Base-by-base conservation (phyloP, 2,329 filamentous ascomycete species). In the Tolypocladium pustulatum region DNA sequence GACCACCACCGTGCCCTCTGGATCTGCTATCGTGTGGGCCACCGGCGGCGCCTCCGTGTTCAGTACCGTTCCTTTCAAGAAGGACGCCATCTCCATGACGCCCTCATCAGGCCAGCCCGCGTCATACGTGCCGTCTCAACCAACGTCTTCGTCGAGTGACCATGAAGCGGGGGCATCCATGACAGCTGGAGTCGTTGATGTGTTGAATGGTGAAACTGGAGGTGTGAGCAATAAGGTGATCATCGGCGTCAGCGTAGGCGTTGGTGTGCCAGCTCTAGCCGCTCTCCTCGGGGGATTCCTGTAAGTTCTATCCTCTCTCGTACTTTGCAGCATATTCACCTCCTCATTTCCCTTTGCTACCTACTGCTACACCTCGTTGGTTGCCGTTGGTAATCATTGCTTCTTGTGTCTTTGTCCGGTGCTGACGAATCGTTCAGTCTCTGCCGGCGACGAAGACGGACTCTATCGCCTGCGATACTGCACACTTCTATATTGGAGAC, bases 191-290 rank as follows among this genome's bases (percentile, higher is more conserved):
- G 13, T 38, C 4, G 37, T 15, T 38, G 13, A 5, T 3, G 56
- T 64, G 8, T 30, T 71, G 0, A 59, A 71, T 5, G 68, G 64
- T 0, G 61, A 66, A 36, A 66, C 68, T 1, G 59, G 66, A 1
- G 73, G 76, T 0, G 71, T 75, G 3, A 71, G 70, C n/a, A 78
- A 75, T 36, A 74, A 73, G 27, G 57, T 80, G 38, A 76, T 81
- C 52, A 71, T 82, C 32, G 80, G 80, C 4, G 64, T 81, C 1
- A 74, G 72, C 46, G 73, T 82, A 1, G 79, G 80, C 0, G 56
- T 78, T 12, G 77, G 76, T 1, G 66, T 78, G 0, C 73, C 76
- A 0, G 62, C 74, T 3, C 27, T 81, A 3, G 59, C 68, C 8
- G 71, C 64, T 4, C 58, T 69, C 4, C 58, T 72, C 41, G 69